Evolutionary conservation across 2,329 filamentous ascomycete genomes (phyloP), one percentile per base, ranked within the genome.

Genomic region (Phyllosticta citribraziliensis): DNA sequence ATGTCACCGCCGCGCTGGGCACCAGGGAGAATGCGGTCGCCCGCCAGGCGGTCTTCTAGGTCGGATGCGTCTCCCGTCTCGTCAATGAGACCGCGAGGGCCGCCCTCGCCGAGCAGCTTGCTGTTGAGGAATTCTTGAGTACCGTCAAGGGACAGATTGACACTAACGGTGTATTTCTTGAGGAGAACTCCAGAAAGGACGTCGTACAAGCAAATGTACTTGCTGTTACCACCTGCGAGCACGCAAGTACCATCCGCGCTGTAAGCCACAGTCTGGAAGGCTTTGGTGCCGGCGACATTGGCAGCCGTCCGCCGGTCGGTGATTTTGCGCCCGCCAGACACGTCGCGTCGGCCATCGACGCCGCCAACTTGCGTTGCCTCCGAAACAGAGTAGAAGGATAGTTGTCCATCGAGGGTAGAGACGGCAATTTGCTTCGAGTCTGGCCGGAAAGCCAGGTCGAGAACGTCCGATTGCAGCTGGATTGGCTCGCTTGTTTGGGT

Each of bases 151-250:
- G 92, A 96, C n/a, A 97, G 80, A 74, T 99, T 99, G 69, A 96
- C 84, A 67, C 90, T 96, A 69, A 97, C 92, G 1, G 93, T 97
- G 71, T 88, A 99, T 72, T 97, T 97, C 73, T 95, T 96, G 61
- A 97, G 79, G 11, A 99, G 78, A 0, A 94, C 91, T 73, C 94
- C 91, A 0, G 93, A 96, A 62, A 86, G 86, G 33, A 96, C 90
- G n/a, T 95, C 93, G 76, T 99, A 99, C 62, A 99, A 75, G 72
- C 94, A 97, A 58, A 99, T 97, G 74, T 96, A 97, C 77, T 99
- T 99, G 85, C 91, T 97, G 79, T 94, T 96, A 33, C 94, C 94
- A 55, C 85, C 92, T 0, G 93, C 94, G 51, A 99, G 79, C 11
- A 99, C 80, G 68, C 94, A 97, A 64, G 85, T 89, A 12, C 94